Evolutionary conservation across 108 stramenopile species (phyloP).

Genomic region (Stephanodiscus minutulus): DNA sequence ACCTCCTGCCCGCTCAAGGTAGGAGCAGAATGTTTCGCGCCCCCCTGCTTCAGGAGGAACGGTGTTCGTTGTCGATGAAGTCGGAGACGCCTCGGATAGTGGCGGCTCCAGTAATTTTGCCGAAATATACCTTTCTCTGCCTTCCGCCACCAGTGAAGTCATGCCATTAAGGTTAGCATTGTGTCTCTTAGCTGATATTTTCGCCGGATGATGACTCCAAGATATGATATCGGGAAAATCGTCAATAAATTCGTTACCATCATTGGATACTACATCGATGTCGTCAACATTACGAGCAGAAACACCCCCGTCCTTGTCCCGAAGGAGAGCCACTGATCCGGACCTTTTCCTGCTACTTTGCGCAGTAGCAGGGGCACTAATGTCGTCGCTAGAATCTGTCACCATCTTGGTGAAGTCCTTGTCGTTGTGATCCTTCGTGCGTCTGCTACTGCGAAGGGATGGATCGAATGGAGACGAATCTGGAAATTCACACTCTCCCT

Average conservation of each 20-base stretch:
- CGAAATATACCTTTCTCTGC: neutral
- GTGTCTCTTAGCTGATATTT: neutral
- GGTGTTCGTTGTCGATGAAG: neutral
- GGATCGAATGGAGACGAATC: neutral
- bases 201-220: neutral
- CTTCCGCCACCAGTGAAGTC: neutral
- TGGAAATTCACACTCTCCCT: neutral
- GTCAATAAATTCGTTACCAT: neutral
- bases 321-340: neutral
- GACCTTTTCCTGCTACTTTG: neutral
- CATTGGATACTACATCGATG: neutral
- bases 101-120: neutral
- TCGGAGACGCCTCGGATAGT: neutral
- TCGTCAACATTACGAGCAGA: no score
- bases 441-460: neutral
- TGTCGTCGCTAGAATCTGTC: neutral
- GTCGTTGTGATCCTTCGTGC: neutral
- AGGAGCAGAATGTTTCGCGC: neutral
- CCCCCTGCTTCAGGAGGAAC: neutral
- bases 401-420: neutral
- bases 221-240: neutral
- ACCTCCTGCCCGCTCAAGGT: slow-evolving; percentile 1
- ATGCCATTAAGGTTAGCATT: no score
- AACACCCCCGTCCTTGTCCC: neutral
- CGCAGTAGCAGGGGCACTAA: neutral